phyloP scores from a whole-genome alignment of 768 basidiomycete species.

The Termitomyces sp. region DNA sequence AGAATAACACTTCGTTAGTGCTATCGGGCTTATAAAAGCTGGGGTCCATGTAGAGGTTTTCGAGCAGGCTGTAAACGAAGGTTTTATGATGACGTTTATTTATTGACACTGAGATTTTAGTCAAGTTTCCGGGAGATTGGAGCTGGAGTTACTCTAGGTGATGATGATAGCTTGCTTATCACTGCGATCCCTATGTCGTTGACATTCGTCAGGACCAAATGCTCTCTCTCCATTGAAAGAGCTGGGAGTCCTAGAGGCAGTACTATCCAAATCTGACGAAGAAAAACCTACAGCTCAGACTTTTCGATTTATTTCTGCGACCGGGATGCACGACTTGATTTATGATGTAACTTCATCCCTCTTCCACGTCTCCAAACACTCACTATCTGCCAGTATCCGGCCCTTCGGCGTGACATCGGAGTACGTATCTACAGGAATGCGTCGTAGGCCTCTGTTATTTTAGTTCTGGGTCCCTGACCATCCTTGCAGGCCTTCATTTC shows the following conservation, averaged over 20 bases:
- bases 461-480: not conserved
- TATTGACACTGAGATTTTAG: constrained; percentile 20
- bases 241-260: constrained; percentile 38
- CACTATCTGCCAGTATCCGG: constrained; percentile 24
- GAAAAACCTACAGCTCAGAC: constrained; percentile 22
- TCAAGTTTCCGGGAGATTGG: constrained; percentile 46
- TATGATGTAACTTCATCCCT: constrained; percentile 32
- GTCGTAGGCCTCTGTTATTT: not conserved
- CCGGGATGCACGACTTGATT: constrained; percentile 34
- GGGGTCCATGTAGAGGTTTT: constrained; percentile 44
- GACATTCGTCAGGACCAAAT: constrained; percentile 36
- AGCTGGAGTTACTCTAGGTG: constrained; percentile 51
- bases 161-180: not conserved
- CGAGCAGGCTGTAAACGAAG: constrained; percentile 39
- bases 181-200: not conserved
- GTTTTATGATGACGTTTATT: not conserved
- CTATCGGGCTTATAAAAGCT: constrained; percentile 33
- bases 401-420: constrained; percentile 26
- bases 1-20: constrained; percentile 18
- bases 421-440: constrained; percentile 37
- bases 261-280: constrained; percentile 34
- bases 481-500: constrained; percentile 38
- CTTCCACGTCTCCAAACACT: not conserved
- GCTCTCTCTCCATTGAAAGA: constrained; percentile 38
- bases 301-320: constrained; percentile 39